phyloP scores from a whole-genome alignment of 2,329 filamentous ascomycete species.

The Fusarium torreyae region DNA sequence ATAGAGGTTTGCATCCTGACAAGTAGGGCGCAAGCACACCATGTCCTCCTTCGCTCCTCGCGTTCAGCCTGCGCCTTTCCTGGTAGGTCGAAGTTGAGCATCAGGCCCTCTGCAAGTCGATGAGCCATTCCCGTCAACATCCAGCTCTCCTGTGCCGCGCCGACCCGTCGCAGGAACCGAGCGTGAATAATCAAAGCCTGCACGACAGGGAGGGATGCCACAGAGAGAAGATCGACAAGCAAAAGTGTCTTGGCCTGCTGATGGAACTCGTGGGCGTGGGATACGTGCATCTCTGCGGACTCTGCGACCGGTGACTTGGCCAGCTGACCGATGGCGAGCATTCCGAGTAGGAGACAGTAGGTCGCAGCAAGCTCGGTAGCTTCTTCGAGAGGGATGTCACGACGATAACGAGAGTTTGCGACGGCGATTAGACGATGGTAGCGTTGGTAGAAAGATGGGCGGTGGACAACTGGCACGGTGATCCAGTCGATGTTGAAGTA shows the following conservation, averaged over 20 bases:
- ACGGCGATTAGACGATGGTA: constrained; percentile 50
- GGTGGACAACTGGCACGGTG: constrained; percentile 45
- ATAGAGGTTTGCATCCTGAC: constrained; percentile 42
- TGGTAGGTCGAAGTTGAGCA: constrained; percentile 45
- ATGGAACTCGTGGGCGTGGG: constrained; percentile 45
- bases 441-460: constrained; percentile 44
- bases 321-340: constrained; percentile 48
- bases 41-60: constrained; percentile 47
- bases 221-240: constrained; percentile 42
- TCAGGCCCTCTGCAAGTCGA: constrained; percentile 45
- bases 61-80: constrained; percentile 41
- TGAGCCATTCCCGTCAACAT: constrained; percentile 46
- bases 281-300: constrained; percentile 10
- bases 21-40: constrained; percentile 46
- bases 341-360: constrained; percentile 45
- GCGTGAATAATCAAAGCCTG: constrained; percentile 48
- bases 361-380: constrained; percentile 48
- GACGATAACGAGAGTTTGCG: constrained; percentile 49
- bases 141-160: constrained; percentile 45
- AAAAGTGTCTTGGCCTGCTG: constrained; percentile 45
- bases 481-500: constrained; percentile 50
- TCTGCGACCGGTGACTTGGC: constrained; percentile 28
- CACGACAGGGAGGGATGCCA: constrained; percentile 43
- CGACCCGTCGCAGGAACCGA: constrained; percentile 43
- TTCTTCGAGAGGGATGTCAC: constrained; percentile 48